Conservation (phyloP, 805 yeast genomes). For the Barnettozyma botsteinii region DNA sequence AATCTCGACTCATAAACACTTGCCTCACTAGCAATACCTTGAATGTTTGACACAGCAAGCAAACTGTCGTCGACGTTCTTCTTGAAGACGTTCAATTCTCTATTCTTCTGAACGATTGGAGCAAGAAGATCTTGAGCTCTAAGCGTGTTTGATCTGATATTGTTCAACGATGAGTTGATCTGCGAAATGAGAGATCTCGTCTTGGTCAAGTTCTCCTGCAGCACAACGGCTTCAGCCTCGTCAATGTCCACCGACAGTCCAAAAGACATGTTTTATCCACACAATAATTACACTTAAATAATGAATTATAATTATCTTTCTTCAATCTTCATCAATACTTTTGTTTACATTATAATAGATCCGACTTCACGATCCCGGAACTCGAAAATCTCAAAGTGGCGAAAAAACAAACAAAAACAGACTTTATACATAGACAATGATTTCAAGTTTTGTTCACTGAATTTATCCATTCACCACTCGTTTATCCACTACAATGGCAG, state of each 20-base stretch:
- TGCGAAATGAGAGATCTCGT: conserved; percentile 49
- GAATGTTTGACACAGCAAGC: conserved; percentile 38
- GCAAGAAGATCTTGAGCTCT: conserved; percentile 58
- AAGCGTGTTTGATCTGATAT: conserved; percentile 46
- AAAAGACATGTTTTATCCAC: conserved; percentile 5
- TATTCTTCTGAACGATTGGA: conserved; percentile 65
- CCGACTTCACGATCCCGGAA: no score
- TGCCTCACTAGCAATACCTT: conserved; percentile 45
- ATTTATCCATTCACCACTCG: no score
- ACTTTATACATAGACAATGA: neutral
- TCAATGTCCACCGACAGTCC: conserved; percentile 46
- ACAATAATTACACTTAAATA: no score
- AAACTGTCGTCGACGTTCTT: conserved; percentile 52
- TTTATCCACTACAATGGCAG: conserved; percentile 16
- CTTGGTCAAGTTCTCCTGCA: conserved; percentile 64
- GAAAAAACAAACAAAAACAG: neutral
- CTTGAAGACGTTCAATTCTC: conserved; percentile 48
- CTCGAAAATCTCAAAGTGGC: no score
- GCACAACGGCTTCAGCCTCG: conserved; percentile 78
- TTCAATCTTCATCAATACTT: no score
- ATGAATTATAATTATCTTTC: no score
- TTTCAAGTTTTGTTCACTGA: no score
- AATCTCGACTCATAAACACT: conserved; percentile 35
- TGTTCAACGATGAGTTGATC: conserved; percentile 49
- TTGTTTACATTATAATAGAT: neutral